Evolutionary conservation across 2,329 filamentous ascomycete genomes (phyloP).

Genomic region (Xylariaceae sp.): DNA sequence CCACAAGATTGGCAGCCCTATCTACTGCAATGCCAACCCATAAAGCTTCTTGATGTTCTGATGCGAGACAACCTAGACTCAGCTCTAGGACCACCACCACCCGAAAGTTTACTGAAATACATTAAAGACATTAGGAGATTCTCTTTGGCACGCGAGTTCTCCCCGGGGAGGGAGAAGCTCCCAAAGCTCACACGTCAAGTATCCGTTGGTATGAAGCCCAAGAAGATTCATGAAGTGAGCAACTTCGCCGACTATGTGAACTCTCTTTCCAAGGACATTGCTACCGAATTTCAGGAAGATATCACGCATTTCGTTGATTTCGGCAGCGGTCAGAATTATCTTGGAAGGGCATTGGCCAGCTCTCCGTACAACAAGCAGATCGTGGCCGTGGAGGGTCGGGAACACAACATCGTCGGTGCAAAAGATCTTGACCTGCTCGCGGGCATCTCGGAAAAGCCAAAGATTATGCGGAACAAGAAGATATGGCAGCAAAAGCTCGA

Average conservation of each 20-base stretch:
- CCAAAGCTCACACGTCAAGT: conserved; percentile 69
- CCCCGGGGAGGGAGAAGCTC: conserved; percentile 46
- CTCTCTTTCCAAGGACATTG: conserved; percentile 59
- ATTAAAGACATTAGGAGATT: conserved; percentile 71
- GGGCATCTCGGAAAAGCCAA: conserved; percentile 71
- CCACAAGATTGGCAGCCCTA: conserved; percentile 82
- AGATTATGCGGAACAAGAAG: conserved; percentile 83
- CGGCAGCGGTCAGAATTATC: conserved; percentile 94
- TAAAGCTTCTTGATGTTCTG: conserved; percentile 78
- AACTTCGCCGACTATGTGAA: conserved; percentile 88
- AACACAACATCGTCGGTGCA: conserved; percentile 84
- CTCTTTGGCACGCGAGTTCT: conserved; percentile 66
- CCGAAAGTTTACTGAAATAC: conserved; percentile 69
- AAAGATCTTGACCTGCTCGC: conserved; percentile 83
- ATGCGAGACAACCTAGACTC: conserved; percentile 72
- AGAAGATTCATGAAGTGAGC: conserved; percentile 92
- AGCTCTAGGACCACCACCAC: conserved; percentile 42
- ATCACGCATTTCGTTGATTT: conserved; percentile 94
- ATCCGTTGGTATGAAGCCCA: conserved; percentile 89
- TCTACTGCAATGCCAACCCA: conserved; percentile 70
- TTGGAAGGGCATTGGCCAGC: conserved; percentile 84
- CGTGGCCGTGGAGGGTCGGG: conserved; percentile 85
- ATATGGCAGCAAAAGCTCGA: conserved; percentile 62
- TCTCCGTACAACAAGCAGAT: conserved; percentile 84
- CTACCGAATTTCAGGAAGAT: conserved; percentile 54